phyloP scores from a whole-genome alignment of 2,329 filamentous ascomycete species.

The Cytospora leucostoma region DNA sequence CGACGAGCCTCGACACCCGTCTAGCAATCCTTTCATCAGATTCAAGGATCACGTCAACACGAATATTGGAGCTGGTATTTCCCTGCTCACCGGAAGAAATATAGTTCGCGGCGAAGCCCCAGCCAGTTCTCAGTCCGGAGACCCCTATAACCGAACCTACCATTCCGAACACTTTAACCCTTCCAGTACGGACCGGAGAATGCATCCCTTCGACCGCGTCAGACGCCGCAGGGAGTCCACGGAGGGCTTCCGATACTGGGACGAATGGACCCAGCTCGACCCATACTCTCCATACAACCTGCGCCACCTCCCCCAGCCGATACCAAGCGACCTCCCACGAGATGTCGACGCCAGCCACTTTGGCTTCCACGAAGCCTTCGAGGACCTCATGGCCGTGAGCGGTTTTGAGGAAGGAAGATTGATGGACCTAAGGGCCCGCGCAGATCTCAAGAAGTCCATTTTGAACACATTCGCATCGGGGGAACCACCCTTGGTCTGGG shows the following conservation, averaged over 20 bases:
- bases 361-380: conserved; percentile 59
- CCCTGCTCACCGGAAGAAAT: conserved; percentile 33
- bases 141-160: conserved; percentile 15
- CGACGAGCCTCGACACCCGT: conserved; percentile 27
- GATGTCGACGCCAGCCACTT: conserved; percentile 43
- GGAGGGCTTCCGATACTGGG: conserved; percentile 32
- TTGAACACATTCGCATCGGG: conserved; percentile 6
- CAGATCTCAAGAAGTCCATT: conserved; percentile 16
- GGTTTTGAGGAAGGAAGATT: conserved; percentile 41
- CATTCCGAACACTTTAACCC: not conserved
- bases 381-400: conserved; percentile 56
- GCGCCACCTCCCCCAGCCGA: conserved; percentile 48
- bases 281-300: conserved; percentile 50
- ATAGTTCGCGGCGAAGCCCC: not conserved
- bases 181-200: not conserved
- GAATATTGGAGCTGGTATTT: conserved; percentile 39
- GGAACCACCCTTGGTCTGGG: conserved; percentile 24
- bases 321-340: conserved; percentile 46
- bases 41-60: conserved; percentile 45
- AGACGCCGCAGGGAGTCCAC: conserved; percentile 6
- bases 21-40: conserved; percentile 43
- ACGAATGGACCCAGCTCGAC: conserved; percentile 42
- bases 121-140: not conserved
- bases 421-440: conserved; percentile 38
- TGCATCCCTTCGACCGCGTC: conserved; percentile 1